A percentile compares a stretch with the other conserved stretches of the same genome.
phyloP scores from a whole-genome alignment of 805 yeast genomes.

The Pichia membranifaciens region DNA sequence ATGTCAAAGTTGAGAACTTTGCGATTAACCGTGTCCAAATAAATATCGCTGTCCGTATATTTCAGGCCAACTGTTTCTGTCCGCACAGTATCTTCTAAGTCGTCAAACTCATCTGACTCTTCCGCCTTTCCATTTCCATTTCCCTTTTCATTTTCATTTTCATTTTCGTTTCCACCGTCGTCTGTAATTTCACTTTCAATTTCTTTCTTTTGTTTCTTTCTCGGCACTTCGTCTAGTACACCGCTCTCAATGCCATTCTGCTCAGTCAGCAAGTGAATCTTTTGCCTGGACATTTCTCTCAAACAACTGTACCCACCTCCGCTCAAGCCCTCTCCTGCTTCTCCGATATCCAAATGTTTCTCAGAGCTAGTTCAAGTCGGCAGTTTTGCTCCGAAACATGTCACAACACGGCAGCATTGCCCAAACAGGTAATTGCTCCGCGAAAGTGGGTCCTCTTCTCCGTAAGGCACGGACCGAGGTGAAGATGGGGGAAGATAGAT shows the following conservation, averaged over 20 bases:
- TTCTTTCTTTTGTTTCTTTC: neutral
- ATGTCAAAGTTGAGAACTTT: slow-evolving; percentile 57
- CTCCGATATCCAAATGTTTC: no score
- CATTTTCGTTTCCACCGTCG: neutral
- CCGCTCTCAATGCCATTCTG: no score
- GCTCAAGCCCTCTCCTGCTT: no score
- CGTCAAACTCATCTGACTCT: slow-evolving; percentile 9
- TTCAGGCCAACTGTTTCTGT: neutral
- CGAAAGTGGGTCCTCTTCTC: neutral
- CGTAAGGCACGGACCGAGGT: no score
- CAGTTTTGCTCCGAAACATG: neutral
- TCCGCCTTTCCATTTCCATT: no score
- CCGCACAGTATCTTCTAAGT: slow-evolving; percentile 6
- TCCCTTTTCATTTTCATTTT: neutral
- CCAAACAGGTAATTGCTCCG: neutral
- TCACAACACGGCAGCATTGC: neutral
- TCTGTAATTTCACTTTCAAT: neutral
- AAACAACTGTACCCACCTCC: no score
- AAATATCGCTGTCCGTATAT: slow-evolving; percentile 18
- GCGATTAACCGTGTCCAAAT: slow-evolving; percentile 40
- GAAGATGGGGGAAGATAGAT: no score
- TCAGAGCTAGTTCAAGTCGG: no score
- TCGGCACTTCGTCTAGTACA: no score
- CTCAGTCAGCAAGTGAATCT: no score
- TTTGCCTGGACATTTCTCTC: no score